Conservation (phyloP, 352 stramenopile species). For the Pythium diclinum region DNA sequence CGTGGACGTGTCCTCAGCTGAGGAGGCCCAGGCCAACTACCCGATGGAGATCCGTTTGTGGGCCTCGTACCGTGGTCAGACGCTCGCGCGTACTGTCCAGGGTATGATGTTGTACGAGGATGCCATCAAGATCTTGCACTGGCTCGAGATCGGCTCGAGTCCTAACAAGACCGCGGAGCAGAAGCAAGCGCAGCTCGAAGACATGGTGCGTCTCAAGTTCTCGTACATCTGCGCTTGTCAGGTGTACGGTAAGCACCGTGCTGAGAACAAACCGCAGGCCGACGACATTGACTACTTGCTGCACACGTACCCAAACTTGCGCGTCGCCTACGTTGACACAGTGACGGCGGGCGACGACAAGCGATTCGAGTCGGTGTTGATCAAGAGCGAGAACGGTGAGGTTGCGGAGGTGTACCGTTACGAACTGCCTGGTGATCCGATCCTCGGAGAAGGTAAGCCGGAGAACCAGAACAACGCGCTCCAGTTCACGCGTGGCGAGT, state of each 20-base stretch:
- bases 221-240: constrained; percentile 85
- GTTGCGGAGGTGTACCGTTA: constrained; percentile 83
- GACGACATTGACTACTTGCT: constrained; percentile 83
- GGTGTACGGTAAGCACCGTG: constrained; percentile 78
- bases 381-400: constrained; percentile 73
- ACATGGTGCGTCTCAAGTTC: constrained; percentile 86
- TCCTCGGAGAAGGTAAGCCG: constrained; percentile 79
- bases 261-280: constrained; percentile 61
- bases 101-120: constrained; percentile 89
- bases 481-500: constrained; percentile 79
- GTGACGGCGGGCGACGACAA: constrained; percentile 44
- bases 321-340: constrained; percentile 83
- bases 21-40: constrained; percentile 69
- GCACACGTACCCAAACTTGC: constrained; percentile 77
- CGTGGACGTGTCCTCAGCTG: constrained; percentile 66
- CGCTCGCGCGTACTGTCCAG: constrained; percentile 71
- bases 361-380: constrained; percentile 66
- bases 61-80: constrained; percentile 81
- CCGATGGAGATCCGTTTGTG: constrained; percentile 76
- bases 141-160: constrained; percentile 77
- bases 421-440: constrained; percentile 71
- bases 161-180: constrained; percentile 61
- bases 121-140: constrained; percentile 87
- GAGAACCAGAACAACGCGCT: constrained; percentile 87
- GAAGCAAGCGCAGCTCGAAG: constrained; percentile 76